Conservation (phyloP, 768 basidiomycete species). For the Russula compacta region DNA sequence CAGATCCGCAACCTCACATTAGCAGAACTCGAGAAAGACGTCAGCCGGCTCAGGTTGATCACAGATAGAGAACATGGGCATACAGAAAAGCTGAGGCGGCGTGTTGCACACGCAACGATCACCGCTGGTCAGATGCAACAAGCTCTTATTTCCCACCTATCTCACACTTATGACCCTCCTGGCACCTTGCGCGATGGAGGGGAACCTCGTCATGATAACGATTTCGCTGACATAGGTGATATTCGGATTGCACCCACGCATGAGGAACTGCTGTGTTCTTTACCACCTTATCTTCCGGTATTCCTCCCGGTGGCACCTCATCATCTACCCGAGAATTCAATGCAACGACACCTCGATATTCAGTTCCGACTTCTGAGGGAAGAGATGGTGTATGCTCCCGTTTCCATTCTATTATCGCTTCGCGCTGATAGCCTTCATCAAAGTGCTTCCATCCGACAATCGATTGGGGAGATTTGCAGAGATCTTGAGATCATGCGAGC, state of each 20-base stretch:
- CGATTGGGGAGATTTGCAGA: conserved; percentile 15
- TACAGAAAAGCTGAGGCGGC: conserved; percentile 20
- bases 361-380: conserved; percentile 71
- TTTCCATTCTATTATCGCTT: neutral
- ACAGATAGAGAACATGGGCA: conserved; percentile 41
- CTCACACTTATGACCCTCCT: conserved; percentile 43
- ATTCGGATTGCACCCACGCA: conserved; percentile 69
- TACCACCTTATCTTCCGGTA: conserved; percentile 51
- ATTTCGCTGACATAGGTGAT: conserved; percentile 41
- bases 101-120: neutral
- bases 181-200: conserved; percentile 41
- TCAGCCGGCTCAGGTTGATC: conserved; percentile 33
- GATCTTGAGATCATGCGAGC: conserved; percentile 18
- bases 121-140: conserved; percentile 22
- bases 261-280: conserved; percentile 44
- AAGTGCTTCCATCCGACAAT: conserved; percentile 20
- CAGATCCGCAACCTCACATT: conserved; percentile 33
- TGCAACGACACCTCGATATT: conserved; percentile 60
- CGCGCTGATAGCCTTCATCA: neutral
- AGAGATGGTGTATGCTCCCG: conserved; percentile 47
- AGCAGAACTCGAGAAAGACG: conserved; percentile 27
- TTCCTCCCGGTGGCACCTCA: conserved; percentile 55
- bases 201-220: conserved; percentile 65
- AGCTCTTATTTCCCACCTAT: conserved; percentile 34
- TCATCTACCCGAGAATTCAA: conserved; percentile 44